Percentiles rank a stretch among this genome's conserved stretches.
These are phyloP conservation scores for Microstroma glucosiphilum DNA, from an alignment of 1,284 basidiomycete species.

Conservation along the genomic window DNA sequence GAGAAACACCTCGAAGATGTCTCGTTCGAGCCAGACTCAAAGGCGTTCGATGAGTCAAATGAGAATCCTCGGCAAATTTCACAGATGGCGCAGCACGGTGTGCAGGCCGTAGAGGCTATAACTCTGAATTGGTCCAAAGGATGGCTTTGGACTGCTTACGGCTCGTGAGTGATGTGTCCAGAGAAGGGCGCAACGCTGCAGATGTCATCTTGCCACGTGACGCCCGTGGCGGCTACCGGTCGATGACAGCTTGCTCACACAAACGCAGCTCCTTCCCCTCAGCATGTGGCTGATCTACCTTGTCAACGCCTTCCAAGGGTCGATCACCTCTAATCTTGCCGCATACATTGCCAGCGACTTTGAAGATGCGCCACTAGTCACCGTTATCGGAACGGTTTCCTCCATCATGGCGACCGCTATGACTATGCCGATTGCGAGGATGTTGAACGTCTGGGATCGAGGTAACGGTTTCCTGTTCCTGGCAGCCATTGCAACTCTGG, in stretches of 20 bases:
- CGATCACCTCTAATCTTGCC: slow-evolving; percentile 42
- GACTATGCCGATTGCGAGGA: slow-evolving; percentile 45
- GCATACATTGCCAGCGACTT: slow-evolving; percentile 43
- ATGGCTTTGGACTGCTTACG: slow-evolving; percentile 20
- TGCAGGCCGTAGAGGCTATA: slow-evolving; percentile 37
- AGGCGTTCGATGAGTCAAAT: no score
- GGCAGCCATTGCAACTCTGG: slow-evolving; percentile 36
- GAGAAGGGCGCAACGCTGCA: no score
- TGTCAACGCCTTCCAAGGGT: slow-evolving; percentile 46
- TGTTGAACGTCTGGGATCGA: slow-evolving; percentile 47
- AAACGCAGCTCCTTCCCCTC: neutral
- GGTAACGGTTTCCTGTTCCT: slow-evolving; percentile 36
- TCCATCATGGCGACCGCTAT: slow-evolving; percentile 39
- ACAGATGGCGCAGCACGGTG: slow-evolving; percentile 32
- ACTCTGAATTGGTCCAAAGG: slow-evolving; percentile 41
- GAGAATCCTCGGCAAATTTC: no score
- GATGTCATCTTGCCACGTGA: no score
- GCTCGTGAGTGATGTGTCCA: slow-evolving; percentile 1
- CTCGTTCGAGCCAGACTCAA: no score
- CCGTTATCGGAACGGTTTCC: slow-evolving; percentile 46
- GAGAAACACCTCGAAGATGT: no score
- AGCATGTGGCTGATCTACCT: slow-evolving; percentile 9
- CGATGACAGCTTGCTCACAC: no score
- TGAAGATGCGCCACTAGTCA: slow-evolving; percentile 43
- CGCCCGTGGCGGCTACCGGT: no score